phyloP scores from a whole-genome alignment of 208 protist species.

The Leishmania martiniquensis region DNA sequence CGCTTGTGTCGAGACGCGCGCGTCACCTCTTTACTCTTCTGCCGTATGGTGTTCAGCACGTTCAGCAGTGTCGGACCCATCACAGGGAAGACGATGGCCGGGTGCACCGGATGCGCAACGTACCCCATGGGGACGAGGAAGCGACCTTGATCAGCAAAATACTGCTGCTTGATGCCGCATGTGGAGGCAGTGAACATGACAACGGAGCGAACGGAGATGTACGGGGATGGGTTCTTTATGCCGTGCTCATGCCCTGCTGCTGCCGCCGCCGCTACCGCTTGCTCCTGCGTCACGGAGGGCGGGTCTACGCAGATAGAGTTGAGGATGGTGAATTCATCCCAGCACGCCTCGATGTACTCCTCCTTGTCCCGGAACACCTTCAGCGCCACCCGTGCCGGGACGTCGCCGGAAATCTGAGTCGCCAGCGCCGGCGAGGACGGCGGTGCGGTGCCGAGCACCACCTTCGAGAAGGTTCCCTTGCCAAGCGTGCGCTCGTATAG shows the following conservation, averaged over 20 bases:
- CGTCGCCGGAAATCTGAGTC: conserved; percentile 24
- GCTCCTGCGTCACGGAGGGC: conserved; percentile 14
- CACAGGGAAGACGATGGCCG: conserved; percentile 73
- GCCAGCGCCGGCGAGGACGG: conserved; percentile 15
- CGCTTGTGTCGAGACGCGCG: conserved; percentile 28
- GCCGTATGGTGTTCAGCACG: conserved; percentile 50
- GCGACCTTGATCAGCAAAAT: conserved; percentile 52
- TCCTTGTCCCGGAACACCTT: conserved; percentile 83
- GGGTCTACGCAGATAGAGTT: conserved; percentile 33
- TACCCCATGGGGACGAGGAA: conserved; percentile 65
- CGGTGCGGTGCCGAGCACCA: conserved; percentile 51
- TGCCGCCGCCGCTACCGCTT: conserved; percentile 8
- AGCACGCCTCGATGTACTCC: conserved; percentile 71
- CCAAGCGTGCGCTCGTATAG: conserved; percentile 60
- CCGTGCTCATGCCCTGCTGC: conserved; percentile 15
- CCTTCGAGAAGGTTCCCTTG: conserved; percentile 86
- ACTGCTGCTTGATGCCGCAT: conserved; percentile 38
- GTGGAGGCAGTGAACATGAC: conserved; percentile 43
- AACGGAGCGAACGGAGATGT: conserved; percentile 35
- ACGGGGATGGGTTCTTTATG: conserved; percentile 14
- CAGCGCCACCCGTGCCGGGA: conserved; percentile 46
- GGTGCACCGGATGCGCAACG: conserved; percentile 73
- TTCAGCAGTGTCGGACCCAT: conserved; percentile 75
- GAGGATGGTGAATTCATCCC: conserved; percentile 71
- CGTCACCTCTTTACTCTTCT: conserved; percentile 38